Conservation (phyloP, 768 basidiomycete genomes). For the Trametes coccinea region DNA sequence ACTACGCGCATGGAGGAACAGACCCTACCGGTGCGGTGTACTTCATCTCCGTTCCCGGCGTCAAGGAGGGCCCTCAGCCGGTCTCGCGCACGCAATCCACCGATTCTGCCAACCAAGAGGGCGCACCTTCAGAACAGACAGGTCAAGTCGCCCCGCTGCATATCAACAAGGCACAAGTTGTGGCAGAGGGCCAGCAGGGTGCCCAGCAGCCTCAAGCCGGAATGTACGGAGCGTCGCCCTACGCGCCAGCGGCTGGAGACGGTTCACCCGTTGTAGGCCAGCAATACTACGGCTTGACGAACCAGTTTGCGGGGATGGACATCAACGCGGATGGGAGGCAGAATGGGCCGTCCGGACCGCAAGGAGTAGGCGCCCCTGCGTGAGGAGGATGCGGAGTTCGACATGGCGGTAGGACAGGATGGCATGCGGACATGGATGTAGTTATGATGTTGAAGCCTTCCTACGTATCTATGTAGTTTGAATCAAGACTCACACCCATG, state of each 20-base stretch:
- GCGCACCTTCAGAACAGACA: neutral
- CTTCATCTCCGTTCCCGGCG: slow-evolving; percentile 75
- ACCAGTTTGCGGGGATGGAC: slow-evolving; percentile 28
- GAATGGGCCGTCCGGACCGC: slow-evolving; percentile 17
- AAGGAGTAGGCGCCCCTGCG: slow-evolving; percentile 31
- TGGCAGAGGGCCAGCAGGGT: slow-evolving; percentile 6
- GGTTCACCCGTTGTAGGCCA: slow-evolving; percentile 13
- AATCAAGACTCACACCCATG: too few species aligned
- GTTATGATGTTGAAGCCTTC: too few species aligned
- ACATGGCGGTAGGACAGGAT: neutral
- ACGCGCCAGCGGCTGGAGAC: slow-evolving; percentile 9
- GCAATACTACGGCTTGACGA: slow-evolving; percentile 25
- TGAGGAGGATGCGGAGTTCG: slow-evolving; percentile 10
- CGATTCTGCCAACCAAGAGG: neutral
- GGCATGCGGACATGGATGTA: neutral
- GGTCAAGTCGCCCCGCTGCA: slow-evolving; percentile 6
- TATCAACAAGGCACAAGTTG: slow-evolving; percentile 16
- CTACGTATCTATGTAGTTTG: too few species aligned
- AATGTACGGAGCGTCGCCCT: slow-evolving; percentile 28
- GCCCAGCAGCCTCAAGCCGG: slow-evolving; percentile 3
- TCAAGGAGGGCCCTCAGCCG: slow-evolving; percentile 46
- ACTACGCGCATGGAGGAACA: slow-evolving; percentile 78
- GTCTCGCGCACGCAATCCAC: slow-evolving; percentile 13
- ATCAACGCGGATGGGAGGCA: slow-evolving; percentile 24
- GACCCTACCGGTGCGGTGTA: slow-evolving; percentile 78